Base-by-base conservation (phyloP, 768 basidiomycete genomes). In the Termitomyces sp. region DNA sequence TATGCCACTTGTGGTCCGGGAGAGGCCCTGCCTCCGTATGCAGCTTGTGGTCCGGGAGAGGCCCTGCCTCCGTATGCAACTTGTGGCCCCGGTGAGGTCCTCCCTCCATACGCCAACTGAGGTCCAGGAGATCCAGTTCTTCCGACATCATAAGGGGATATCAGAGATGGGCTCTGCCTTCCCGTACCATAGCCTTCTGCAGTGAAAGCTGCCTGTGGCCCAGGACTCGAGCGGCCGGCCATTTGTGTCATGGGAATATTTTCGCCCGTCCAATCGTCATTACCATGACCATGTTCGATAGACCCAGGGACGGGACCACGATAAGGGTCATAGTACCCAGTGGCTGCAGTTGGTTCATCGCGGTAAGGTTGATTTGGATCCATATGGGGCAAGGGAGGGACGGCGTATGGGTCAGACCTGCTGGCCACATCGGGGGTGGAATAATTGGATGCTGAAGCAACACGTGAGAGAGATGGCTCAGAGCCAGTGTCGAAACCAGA, bases 371-470 rank as follows among this genome's bases (percentile, higher is more conserved):
- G 80, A 68, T 82, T 87, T 6, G 90, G 90, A 67, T 92, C 89
- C 45, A 89, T 73, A 61, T 91, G 89, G 11, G 90, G 90, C 21
- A 91, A 76, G 16, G 90, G 90, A 3, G 92, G 90, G 0, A 92
- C 84, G 16, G 91, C 89, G 68, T 92, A 93, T 2, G 90, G 90
- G 62, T 92, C 90, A 29, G 66, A 58, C 25, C 59, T 59, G 73
- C 73, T 31, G 69, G 72, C 56, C 73, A 89, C 68, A 69, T 83
- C 71, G 61, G 66, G 81, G 61, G 69, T 86, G 66, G 75, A 80
- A 61, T 77, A 77, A 62, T 79, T 77, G 14, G 64, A 67, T 25
- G 65, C 65, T 0, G 78, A 75, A 47, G 82, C 73, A 23, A 81
- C 74, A 41, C 87, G 80, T 34, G 82, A 77, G 31, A 87, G 76